Base-by-base conservation (phyloP, 2,329 filamentous ascomycete genomes). In the Diaporthe capsici region DNA sequence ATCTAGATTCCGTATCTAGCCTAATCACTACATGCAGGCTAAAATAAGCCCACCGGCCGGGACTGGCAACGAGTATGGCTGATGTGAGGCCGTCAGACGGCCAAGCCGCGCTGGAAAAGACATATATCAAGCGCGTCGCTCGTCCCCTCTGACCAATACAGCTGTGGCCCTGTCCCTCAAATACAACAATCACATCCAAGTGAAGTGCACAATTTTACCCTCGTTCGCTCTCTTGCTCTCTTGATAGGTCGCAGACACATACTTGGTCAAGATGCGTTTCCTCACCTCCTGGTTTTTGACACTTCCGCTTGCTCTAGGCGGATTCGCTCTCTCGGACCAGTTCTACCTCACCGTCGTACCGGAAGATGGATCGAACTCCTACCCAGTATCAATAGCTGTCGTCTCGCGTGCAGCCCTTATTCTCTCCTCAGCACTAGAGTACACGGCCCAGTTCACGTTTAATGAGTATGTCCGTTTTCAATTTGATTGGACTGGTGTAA, bases 351-450 rank as follows among this genome's bases (percentile, higher is more conserved):
- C 53, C 13, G 20, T 72, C 10, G 70, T 72, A 13, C 70, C 70
- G 13, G 39, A 60, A 51, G 42, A 72, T 51, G 55, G 55, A 31
- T 72, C 70, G 4, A 20, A 25, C 39, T 37, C 70, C 22, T 72
- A 72, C 55, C 70, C 55, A 42, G 70, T 49, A 2, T 49, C 55
- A 12, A 60, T 72, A 72, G 70, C 70, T 13, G 49, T 39, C 12
- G 70, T 72, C 13, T 72, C 70, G 10, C 70, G 70, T 20, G 70
- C 31, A 72, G 70, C 70, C 8, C 39, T 60, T 34, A 72, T 72
- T 49, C 70, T 72, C 9, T 72, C 70, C 2, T 72, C 70, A 4
- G 70, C 70, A 42, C 55, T 72, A n/a, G 70, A 72, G 6, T 72
- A 72, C 17, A 60, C 22, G 22, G 39, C 31, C 5, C 39, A 31